Base-by-base conservation (phyloP, 192 early-diverging fungal genomes). In the Umbelopsis ramanniana region DNA sequence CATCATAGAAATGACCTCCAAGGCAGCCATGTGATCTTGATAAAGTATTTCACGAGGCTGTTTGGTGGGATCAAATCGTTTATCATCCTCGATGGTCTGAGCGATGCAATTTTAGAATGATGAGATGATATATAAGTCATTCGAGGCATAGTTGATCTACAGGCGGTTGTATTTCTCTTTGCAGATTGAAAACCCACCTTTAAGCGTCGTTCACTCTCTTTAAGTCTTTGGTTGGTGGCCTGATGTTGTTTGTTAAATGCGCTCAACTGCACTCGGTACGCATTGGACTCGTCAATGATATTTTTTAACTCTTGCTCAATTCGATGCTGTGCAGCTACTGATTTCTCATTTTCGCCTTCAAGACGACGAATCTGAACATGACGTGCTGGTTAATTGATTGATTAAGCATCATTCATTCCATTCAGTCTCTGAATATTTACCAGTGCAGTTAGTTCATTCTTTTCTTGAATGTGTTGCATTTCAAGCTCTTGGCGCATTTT, bases 381-480 rank as follows among this genome's bases (percentile, higher is more conserved):
- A 0, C 0, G 10, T 11, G 8, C 11, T 26, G 7, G n/a, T 54
- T 14, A 54, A 26, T 22, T 0, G 15, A 14, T 4, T 17, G n/a
- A 33, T 12, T 7, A 63, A 17, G 12, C 0, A 15, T 35, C 19
- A 17, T 33, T 26, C 0, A 46, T 46, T n/a, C 48, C 6, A 50
- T 12, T 3, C 19, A n/a, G 7, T 4, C 0, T 26, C 33, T 63
- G 12, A 63, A 3, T 63, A 19, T 33, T 35, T 63, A 63, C 57
- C 57, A 63, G 33, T 29, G 57, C 26, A 6, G 57, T 37, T 33
- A 63, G 15, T 19, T 19, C 26, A 14, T 33, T 63, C 57, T 63
- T 63, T 63, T 63, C 57, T 29, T 63, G 57, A 0, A 63, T 63
- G 17, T 63, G 57, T 26, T 63, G 57, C 57, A 63, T 63, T 63